Evolutionary conservation across 176 grass and related monocot genomes (phyloP), one percentile per base, ranked within the genome.

Genomic region (Canna indica): DNA sequence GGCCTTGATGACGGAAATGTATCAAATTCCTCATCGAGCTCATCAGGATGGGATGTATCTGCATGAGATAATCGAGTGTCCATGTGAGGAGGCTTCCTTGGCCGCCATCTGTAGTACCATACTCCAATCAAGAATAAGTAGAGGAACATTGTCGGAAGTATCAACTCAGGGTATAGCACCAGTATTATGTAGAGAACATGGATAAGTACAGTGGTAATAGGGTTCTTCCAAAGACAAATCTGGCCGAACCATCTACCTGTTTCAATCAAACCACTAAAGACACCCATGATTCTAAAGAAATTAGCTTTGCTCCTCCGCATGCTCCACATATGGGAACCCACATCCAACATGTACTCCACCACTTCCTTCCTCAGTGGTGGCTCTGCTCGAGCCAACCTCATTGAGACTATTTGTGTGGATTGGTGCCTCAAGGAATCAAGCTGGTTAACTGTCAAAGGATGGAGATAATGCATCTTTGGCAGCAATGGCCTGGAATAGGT

Each of bases 261-360:
- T 10, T 69, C 46, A 69, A 83, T 78, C n/a, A 90, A 41, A 48
- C 83, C 80, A 71, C 16, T 54, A n/a, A 83, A 73, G 31, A 90
- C 34, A 45, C 52, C 69, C 73, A 90, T 83, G 54, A 90, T 85
- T 35, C 83, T 81, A 63, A 80, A 86, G 77, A 90, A 90, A 57
- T 90, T 86, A 12, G 87, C 83, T 77, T 83, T 86, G 30, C 83
- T 83, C 77, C 85, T 90, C 47, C 83, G 69, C 87, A 90, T 83
- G 68, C 87, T 90, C 87, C 83, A 85, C 80, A 86, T 85, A 74
- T 90, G 87, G 45, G 69, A 90, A 77, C 83, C 87, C 18, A 86
- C 77, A 64, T 90, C 87, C 61, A 90, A 67, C 87, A 86, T 83
- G 72, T 86, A 90, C 64, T 90, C 83, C 44, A 90, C 83, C 36